Evolutionary conservation across 345 rosid species (phyloP), one percentile per base, ranked within the genome.

Genomic region (Citrus unshiu): DNA sequence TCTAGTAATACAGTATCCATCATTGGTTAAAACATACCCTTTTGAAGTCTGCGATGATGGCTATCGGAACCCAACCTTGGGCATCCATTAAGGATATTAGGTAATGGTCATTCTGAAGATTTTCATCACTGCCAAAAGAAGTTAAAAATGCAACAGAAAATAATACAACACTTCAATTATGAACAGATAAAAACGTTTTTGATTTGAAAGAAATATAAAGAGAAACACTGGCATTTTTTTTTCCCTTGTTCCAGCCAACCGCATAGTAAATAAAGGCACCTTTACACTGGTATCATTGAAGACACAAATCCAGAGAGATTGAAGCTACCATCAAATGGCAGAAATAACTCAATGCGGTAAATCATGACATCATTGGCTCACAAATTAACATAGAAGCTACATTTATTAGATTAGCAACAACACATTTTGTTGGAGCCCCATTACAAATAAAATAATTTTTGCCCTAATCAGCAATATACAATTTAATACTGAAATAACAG

Each of bases 1-100:
- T 64, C 32, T n/a, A 64, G 56, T 68, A 46, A 70, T 51, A 27
- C 0, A 29, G n/a, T 8, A 59, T 35, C 78, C 60, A 39, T 27
- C 57, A 46, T 46, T 34, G 54, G 34, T 29, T 62, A 49, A 46
- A 57, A 61, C 80, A 72, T 89, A 96, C 99, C 95, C 98, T 90
- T 78, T 93, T 94, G 76, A 97, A 97, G 81, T 88, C 92, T 0
- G 98, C 97, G 82, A 97, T 85, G n/a, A 56, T 77, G 46, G 89
- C 81, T 30, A 87, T 83, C 25, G 93, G 88, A 86, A 92, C 99
- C 98, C 98, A 92, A 77, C 99, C 99, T 78, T 92, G 88, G 77
- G 88, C 86, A 85, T 97, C 99, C 99, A 97, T 93, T 87, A 91
- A 85, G 78, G 94, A 87, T 59, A 86, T 88, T 70, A 97, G 85